A percentile compares a stretch with the other conserved stretches of the same genome.
phyloP scores from a whole-genome alignment of 176 grass and related monocot species.

The Cenchrus fungigraminus region DNA sequence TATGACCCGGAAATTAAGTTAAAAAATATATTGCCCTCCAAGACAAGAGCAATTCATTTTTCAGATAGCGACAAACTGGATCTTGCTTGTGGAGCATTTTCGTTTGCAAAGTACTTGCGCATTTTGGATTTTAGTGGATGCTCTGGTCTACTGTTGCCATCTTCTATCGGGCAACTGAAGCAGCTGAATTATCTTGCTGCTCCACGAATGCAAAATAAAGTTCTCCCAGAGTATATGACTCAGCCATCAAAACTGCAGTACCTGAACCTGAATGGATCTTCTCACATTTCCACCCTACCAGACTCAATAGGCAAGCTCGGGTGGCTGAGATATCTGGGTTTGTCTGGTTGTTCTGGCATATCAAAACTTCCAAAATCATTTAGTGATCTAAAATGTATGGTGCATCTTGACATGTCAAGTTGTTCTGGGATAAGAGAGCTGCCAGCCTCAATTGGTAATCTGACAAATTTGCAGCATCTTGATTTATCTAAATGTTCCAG shows the following conservation, averaged over 20 bases:
- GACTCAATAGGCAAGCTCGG: not conserved
- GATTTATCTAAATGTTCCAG: not conserved
- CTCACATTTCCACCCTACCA: not conserved
- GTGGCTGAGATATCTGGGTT: slow-evolving; percentile 4
- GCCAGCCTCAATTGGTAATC: not conserved
- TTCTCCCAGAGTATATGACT: not conserved
- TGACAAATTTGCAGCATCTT: not conserved
- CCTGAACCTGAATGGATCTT: slow-evolving; percentile 26
- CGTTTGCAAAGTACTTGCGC: slow-evolving; percentile 7
- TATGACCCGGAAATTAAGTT: not conserved
- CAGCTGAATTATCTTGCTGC: not conserved
- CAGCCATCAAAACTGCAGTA: slow-evolving; percentile 15
- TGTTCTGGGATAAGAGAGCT: not conserved
- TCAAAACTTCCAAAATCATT: not conserved
- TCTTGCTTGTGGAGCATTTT: not conserved
- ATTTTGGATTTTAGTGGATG: slow-evolving; percentile 27
- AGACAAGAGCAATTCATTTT: slow-evolving; percentile 20
- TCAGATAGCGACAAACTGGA: not conserved
- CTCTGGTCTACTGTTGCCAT: not conserved
- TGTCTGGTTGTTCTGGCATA: slow-evolving; percentile 11
- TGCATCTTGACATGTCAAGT: not conserved
- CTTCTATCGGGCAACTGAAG: slow-evolving; percentile 10
- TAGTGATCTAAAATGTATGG: not conserved
- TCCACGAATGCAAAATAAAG: not conserved
- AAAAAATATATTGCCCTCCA: not conserved